Percentiles rank a stretch among this genome's conserved stretches.
These are phyloP conservation scores for Sapria himalayana DNA, from an alignment of 345 rosid genomes.

Conservation along the genomic window DNA sequence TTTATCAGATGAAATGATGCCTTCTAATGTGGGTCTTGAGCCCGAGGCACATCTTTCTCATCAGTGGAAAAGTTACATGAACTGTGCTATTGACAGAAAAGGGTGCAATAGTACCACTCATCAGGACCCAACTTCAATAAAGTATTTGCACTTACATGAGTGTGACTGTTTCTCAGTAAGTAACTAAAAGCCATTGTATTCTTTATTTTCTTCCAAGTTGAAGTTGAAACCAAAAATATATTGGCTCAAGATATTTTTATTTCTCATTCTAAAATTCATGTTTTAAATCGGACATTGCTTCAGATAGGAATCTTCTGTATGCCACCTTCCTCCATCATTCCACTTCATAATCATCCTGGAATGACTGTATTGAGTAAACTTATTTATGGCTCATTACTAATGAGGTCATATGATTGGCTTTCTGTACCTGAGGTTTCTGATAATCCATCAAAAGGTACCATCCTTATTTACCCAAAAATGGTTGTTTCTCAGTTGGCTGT, in stretches of 20 bases:
- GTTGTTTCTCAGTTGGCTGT: too few species aligned
- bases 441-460: constrained; percentile 45
- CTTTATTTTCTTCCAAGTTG: too few species aligned
- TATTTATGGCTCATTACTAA: constrained; percentile 63
- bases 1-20: constrained; percentile 78
- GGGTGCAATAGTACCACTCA: constrained; percentile 54
- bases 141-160: constrained; percentile 71
- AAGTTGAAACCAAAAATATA: too few species aligned
- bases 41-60: constrained; percentile 75
- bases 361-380: constrained; percentile 92
- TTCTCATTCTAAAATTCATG: too few species aligned
- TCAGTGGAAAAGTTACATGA: constrained; percentile 32
- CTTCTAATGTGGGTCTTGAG: constrained; percentile 89
- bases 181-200: too few species aligned
- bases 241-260: too few species aligned
- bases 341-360: constrained; percentile 95
- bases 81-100: constrained; percentile 9
- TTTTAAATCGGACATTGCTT: constrained; percentile 8
- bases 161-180: constrained; percentile 89
- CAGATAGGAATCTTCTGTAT: constrained; percentile 93
- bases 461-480: constrained; percentile 1
- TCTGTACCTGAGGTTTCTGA: constrained; percentile 23
- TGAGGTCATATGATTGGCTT: constrained; percentile 78
- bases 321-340: constrained; percentile 79
- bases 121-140: constrained; percentile 49